Evolutionary conservation across 1,284 basidiomycete genomes (phyloP).

Genomic region (Puccinia novopanici): DNA sequence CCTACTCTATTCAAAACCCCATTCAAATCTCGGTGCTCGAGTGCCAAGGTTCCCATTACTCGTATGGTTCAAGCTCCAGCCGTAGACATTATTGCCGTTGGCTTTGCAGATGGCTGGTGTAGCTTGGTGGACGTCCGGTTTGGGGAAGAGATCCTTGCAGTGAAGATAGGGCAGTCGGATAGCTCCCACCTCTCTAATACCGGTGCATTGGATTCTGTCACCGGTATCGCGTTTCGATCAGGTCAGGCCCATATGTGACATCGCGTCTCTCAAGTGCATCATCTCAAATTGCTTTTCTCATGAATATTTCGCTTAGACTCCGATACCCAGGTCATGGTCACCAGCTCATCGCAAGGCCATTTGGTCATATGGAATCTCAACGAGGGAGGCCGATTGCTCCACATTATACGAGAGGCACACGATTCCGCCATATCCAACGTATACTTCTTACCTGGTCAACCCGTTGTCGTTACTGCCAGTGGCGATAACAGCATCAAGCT

Average conservation of each 20-base stretch:
- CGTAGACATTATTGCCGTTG: slow-evolving; percentile 89
- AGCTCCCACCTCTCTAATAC: slow-evolving; percentile 47
- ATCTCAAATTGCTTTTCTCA: background rate
- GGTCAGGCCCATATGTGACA: slow-evolving; percentile 64
- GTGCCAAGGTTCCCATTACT: slow-evolving; percentile 66
- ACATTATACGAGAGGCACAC: slow-evolving; percentile 81
- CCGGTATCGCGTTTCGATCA: slow-evolving; percentile 79
- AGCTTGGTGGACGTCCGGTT: slow-evolving; percentile 84
- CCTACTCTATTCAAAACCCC: slow-evolving; percentile 54
- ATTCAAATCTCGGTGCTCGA: slow-evolving; percentile 55
- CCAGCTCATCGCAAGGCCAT: slow-evolving; percentile 80
- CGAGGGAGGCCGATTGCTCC: slow-evolving; percentile 74
- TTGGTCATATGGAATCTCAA: slow-evolving; percentile 89
- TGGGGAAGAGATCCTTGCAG: slow-evolving; percentile 81
- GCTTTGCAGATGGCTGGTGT: slow-evolving; percentile 82
- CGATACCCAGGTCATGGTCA: slow-evolving; percentile 69
- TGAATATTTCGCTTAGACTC: slow-evolving; percentile 43
- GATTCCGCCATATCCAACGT: slow-evolving; percentile 76
- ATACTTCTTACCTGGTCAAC: slow-evolving; percentile 88
- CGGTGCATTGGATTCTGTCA: slow-evolving; percentile 71
- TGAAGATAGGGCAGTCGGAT: slow-evolving; percentile 68
- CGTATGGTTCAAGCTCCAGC: slow-evolving; percentile 86
- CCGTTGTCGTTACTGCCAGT: slow-evolving; percentile 79
- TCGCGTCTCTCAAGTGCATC: background rate
- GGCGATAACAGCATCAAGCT: slow-evolving; percentile 93